phyloP scores from a whole-genome alignment of 768 basidiomycete genomes.

The Trichaptum fuscoviolaceum region DNA sequence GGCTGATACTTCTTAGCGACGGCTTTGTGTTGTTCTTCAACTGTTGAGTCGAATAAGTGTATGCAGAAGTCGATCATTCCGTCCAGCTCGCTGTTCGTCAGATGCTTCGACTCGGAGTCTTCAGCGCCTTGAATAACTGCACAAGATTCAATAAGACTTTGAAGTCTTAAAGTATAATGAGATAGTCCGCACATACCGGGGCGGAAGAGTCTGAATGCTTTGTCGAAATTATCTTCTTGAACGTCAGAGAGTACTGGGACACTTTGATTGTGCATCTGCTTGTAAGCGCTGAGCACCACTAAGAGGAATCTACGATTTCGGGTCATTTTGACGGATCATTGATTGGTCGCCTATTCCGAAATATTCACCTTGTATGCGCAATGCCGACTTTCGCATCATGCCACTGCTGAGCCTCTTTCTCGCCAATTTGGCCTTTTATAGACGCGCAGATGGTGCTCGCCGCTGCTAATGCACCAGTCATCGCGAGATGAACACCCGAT shows the following conservation, averaged over 20 bases:
- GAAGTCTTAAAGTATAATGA: too few relatives aligned
- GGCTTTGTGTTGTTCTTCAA: conserved; percentile 9
- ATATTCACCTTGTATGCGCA: conserved; percentile 46
- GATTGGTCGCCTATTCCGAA: too few relatives aligned
- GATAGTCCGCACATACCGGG: too few relatives aligned
- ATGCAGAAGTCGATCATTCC: conserved; percentile 18
- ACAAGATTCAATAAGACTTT: too few relatives aligned
- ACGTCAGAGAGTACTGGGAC: conserved; percentile 54
- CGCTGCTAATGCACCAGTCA: conserved; percentile 56
- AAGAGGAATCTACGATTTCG: conserved; percentile 47
- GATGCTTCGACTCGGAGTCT: conserved; percentile 12
- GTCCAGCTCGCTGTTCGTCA: conserved; percentile 7
- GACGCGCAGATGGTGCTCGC: conserved; percentile 53
- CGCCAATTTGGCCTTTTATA: conserved; percentile 44
- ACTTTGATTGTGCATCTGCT: conserved; percentile 60
- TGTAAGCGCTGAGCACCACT: conserved; percentile 68
- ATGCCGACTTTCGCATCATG: conserved; percentile 49
- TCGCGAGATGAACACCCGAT: conserved; percentile 54
- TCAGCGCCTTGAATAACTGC: conserved; percentile 19
- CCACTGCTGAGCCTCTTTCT: conserved; percentile 43
- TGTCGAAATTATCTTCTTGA: conserved; percentile 65
- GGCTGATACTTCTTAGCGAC: background rate
- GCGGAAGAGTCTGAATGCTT: conserved; percentile 56
- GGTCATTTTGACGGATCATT: too few relatives aligned
- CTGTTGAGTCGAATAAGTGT: conserved; percentile 16